Percentiles rank a stretch among this genome's conserved stretches.
Evolutionary conservation across 768 basidiomycete genomes (phyloP).

Genomic region (Macrolepiota dolichaula): DNA sequence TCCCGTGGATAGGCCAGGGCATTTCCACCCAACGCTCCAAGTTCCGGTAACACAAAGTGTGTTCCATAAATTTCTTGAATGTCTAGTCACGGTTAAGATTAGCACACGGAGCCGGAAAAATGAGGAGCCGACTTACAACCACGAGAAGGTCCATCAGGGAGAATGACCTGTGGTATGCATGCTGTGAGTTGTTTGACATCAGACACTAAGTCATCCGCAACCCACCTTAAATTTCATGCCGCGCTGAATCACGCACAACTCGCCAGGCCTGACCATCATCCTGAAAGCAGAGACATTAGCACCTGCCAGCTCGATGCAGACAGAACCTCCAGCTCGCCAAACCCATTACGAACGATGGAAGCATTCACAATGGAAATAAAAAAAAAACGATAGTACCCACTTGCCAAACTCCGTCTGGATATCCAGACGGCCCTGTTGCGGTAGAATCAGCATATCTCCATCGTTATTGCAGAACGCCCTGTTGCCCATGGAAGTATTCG

Average conservation of each 20-base stretch:
- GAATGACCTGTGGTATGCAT: slow-evolving; percentile 32
- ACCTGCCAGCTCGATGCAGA: neutral
- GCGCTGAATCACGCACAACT: slow-evolving; percentile 63
- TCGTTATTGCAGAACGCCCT: slow-evolving; percentile 61
- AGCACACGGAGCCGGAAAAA: neutral
- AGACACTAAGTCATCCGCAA: neutral
- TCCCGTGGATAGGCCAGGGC: slow-evolving; percentile 63
- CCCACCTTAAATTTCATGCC: slow-evolving; percentile 64
- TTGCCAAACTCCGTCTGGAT: slow-evolving; percentile 69
- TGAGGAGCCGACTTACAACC: slow-evolving; percentile 42
- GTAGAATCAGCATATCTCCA: slow-evolving; percentile 65
- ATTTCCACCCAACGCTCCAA: slow-evolving; percentile 62
- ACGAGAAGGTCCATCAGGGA: slow-evolving; percentile 58
- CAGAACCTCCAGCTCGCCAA: neutral
- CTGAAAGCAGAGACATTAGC: slow-evolving; percentile 24
- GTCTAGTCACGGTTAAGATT: slow-evolving; percentile 31
- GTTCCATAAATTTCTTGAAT: slow-evolving; percentile 63
- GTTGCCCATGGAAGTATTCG: slow-evolving; percentile 57
- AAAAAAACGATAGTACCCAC: slow-evolving; percentile 29
- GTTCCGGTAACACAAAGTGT: slow-evolving; percentile 60
- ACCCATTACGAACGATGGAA: neutral
- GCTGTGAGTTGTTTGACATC: neutral
- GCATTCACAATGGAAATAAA: neutral
- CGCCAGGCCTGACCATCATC: slow-evolving; percentile 62
- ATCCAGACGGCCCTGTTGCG: slow-evolving; percentile 61